Evolutionary conservation across 208 protist genomes (phyloP).

Genomic region (Leishmania turanica): DNA sequence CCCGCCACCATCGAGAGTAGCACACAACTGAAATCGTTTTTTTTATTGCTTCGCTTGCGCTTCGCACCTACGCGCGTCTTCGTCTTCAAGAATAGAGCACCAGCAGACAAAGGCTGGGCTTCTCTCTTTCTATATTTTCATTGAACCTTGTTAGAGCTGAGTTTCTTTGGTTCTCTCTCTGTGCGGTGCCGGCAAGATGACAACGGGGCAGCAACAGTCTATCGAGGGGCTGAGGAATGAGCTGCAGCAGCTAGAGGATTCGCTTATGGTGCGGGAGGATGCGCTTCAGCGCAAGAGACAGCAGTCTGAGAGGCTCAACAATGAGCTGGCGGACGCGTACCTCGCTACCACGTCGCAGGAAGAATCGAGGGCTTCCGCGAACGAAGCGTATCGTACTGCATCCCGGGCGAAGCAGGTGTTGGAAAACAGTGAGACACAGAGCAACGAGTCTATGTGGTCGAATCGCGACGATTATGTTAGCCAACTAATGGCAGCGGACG

Average conservation of each 20-base stretch:
- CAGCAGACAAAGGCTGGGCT: neutral
- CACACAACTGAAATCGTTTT: neutral
- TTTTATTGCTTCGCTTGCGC: neutral
- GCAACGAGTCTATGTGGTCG: slow-evolving; percentile 17
- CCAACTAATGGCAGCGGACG: slow-evolving; percentile 60
- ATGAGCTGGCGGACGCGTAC: slow-evolving; percentile 11
- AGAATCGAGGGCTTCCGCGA: slow-evolving; percentile 1
- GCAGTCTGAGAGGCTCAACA: slow-evolving; percentile 20
- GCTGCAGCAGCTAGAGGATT: slow-evolving; percentile 48
- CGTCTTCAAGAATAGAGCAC: neutral
- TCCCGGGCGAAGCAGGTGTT: slow-evolving; percentile 44
- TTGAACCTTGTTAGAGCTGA: neutral
- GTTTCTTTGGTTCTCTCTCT: neutral
- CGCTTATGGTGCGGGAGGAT: slow-evolving; percentile 32
- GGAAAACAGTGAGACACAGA: slow-evolving; percentile 31
- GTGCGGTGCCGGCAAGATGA: neutral
- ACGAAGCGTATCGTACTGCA: slow-evolving; percentile 22
- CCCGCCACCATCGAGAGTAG: neutral
- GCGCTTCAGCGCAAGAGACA: slow-evolving; percentile 16
- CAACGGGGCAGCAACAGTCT: slow-evolving; percentile 15
- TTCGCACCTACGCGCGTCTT: neutral
- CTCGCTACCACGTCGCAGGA: slow-evolving; percentile 11
- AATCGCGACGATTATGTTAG: slow-evolving; percentile 60
- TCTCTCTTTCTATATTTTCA: neutral
- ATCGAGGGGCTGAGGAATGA: slow-evolving; percentile 44